Evolutionary conservation across 2,329 filamentous ascomycete species (phyloP).

Genomic region (Neurospora sp.): DNA sequence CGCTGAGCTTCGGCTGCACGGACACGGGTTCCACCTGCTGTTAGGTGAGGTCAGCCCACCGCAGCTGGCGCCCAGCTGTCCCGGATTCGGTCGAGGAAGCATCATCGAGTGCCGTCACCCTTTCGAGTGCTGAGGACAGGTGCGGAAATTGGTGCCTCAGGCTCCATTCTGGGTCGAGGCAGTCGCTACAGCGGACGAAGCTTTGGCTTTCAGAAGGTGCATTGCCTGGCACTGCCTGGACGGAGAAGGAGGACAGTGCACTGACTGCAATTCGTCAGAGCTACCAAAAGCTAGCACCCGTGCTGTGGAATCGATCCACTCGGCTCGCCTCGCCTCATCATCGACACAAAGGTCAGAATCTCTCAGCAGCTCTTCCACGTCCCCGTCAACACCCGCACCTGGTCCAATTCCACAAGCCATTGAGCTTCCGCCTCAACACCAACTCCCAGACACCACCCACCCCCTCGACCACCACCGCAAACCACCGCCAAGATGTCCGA

Average conservation of each 20-base stretch:
- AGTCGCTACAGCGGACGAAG: background rate
- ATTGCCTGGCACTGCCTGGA: background rate
- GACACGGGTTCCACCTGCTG: background rate
- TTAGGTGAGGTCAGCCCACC: background rate
- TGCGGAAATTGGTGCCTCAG: background rate
- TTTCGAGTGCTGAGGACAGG: background rate
- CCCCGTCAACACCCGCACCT: constrained; percentile 13
- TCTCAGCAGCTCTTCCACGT: constrained; percentile 13
- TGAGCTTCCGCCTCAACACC: constrained; percentile 24
- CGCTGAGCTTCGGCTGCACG: background rate
- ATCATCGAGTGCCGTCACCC: background rate
- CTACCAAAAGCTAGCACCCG: background rate
- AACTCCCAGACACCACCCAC: constrained; percentile 27
- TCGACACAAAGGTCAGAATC: constrained; percentile 5
- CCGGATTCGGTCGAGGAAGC: background rate
- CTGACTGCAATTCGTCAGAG: constrained; percentile 2
- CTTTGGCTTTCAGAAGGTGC: background rate
- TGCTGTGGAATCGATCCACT: background rate
- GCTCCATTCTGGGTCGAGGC: background rate
- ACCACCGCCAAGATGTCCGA: constrained; percentile 71
- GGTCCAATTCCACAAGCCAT: constrained; percentile 19
- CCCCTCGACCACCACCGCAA: constrained; percentile 17
- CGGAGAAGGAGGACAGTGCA: background rate
- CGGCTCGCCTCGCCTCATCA: constrained; percentile 10
- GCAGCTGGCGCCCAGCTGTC: background rate